A percentile compares a stretch with the other conserved stretches of the same genome.
These are phyloP conservation scores for Babesia ovata DNA, from an alignment of 169 alveolate species.

Conservation along the genomic window DNA sequence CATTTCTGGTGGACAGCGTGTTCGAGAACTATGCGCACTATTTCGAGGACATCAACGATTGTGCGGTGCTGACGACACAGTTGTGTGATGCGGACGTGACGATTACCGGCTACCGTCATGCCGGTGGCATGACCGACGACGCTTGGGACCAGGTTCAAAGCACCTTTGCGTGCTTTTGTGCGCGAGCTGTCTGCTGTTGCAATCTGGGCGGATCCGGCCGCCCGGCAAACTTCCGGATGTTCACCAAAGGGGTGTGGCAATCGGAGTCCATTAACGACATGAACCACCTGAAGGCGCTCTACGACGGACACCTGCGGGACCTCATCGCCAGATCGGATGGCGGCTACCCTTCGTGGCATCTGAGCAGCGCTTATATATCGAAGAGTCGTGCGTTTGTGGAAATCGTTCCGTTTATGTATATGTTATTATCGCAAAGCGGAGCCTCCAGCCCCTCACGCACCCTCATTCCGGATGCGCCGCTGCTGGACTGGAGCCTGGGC, in stretches of 20 bases:
- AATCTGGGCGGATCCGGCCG: constrained; percentile 40
- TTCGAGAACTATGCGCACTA: constrained; percentile 47
- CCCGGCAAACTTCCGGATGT: constrained; percentile 26
- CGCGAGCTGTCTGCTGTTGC: constrained; percentile 36
- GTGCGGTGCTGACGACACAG: constrained; percentile 42
- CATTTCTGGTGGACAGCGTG: constrained; percentile 31
- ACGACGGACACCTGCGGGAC: constrained; percentile 38
- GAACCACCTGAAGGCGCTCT: constrained; percentile 44
- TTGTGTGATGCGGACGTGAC: constrained; percentile 39
- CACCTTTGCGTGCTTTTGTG: constrained; percentile 30
- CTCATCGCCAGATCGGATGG: constrained; percentile 8
- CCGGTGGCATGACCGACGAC: background rate
- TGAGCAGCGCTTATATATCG: background rate
- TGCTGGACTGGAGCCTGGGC: constrained; percentile 10
- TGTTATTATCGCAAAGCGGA: background rate
- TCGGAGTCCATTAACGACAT: constrained; percentile 21
- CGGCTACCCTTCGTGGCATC: background rate
- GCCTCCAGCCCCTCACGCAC: background rate
- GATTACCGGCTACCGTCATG: constrained; percentile 8
- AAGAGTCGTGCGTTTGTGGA: constrained; percentile 45
- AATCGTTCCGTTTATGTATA: constrained; percentile 48
- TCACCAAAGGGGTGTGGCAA: constrained; percentile 26
- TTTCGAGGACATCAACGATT: constrained; percentile 58
- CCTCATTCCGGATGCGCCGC: background rate
- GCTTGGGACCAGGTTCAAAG: constrained; percentile 1